A percentile compares a stretch with the other conserved stretches of the same genome.
Evolutionary conservation across 495 filamentous ascomycete genomes (phyloP).

Genomic region (Aspergillus indologenus): DNA sequence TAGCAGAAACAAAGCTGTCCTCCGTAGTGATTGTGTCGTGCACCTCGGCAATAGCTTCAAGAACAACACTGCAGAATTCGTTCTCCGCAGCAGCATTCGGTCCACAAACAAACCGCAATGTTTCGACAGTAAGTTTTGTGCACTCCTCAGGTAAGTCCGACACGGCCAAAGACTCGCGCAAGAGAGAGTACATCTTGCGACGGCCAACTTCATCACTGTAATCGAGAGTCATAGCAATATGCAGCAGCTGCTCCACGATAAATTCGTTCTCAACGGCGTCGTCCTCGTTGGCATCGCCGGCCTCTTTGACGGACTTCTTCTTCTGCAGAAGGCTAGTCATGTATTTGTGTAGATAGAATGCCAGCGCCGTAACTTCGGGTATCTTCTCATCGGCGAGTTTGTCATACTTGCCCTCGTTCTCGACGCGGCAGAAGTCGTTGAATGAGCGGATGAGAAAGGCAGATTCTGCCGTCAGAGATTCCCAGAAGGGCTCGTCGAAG

Average conservation of each 20-base stretch:
- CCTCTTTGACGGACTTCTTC: slow-evolving; percentile 53
- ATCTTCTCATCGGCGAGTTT: slow-evolving; percentile 82
- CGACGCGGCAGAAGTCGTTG: slow-evolving; percentile 82
- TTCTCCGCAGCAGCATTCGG: slow-evolving; percentile 74
- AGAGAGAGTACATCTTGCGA: slow-evolving; percentile 87
- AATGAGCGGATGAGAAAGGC: slow-evolving; percentile 86
- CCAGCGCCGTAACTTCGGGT: slow-evolving; percentile 88
- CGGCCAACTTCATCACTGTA: slow-evolving; percentile 94
- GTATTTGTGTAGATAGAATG: slow-evolving; percentile 76
- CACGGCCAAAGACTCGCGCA: slow-evolving; percentile 79
- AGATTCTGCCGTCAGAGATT: slow-evolving; percentile 77
- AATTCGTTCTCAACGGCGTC: slow-evolving; percentile 86
- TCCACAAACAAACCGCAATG: slow-evolving; percentile 76
- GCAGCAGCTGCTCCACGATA: slow-evolving; percentile 87
- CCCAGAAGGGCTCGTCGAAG: slow-evolving; percentile 87
- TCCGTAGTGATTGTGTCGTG: slow-evolving; percentile 82
- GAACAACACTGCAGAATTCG: slow-evolving; percentile 88
- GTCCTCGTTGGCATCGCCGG: slow-evolving; percentile 68
- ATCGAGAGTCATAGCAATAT: slow-evolving; percentile 87
- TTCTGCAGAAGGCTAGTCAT: slow-evolving; percentile 70
- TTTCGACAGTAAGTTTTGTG: slow-evolving; percentile 82
- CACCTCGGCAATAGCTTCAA: slow-evolving; percentile 92
- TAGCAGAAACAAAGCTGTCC: slow-evolving; percentile 89
- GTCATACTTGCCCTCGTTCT: slow-evolving; percentile 68
- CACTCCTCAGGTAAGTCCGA: slow-evolving; percentile 88